Base-by-base conservation (phyloP, 805 yeast genomes). In the Komagataella pseudopastoris region DNA sequence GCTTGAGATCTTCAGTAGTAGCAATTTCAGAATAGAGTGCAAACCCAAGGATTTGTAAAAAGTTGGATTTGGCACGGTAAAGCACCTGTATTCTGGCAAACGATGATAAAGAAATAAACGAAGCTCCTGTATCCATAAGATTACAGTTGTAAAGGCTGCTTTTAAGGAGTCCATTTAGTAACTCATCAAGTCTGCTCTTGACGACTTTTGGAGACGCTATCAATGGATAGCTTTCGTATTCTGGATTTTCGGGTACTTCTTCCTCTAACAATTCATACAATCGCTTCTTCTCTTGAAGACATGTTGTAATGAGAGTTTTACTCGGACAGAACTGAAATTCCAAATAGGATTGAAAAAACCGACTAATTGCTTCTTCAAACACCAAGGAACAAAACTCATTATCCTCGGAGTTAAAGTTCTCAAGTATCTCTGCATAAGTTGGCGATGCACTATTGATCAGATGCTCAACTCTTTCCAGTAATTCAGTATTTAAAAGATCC, bases 371-470 rank as follows among this genome's bases (percentile, higher is more conserved):
- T 10, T 30, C 39, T 14, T 63, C 60, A 46, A 66, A 62, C 23
- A 61, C 58, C 30, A 66, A 46, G 0, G 66, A 57, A 18, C 65
- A 61, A 52, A 63, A 58, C 51, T 69, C 64, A 23, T 55, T 53
- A 23, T 59, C 62, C 39, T 65, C 56, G 8, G 67, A 70, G 50
- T 64, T 65, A 51, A 71, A 58, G 6, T 58, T 57, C 44, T 53
- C 55, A 24, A 62, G 52, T 46, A 63, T 43, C 44, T 57, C 61
- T 52, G 6, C 52, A 53, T 30, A 30, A 7, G 58, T 51, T 7
- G 57, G 51, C 3, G 58, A 46, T 1, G 46, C 20, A 45, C 22
- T 16, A 30, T 47, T 17, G 18, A 23, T 1, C 56, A 18, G 7
- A 60, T 53, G 7, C 50, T 36, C 2, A 53, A 14, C 52, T 64